Evolutionary conservation across 2,329 filamentous ascomycete genomes (phyloP).

Genomic region (Fusarium sp.): DNA sequence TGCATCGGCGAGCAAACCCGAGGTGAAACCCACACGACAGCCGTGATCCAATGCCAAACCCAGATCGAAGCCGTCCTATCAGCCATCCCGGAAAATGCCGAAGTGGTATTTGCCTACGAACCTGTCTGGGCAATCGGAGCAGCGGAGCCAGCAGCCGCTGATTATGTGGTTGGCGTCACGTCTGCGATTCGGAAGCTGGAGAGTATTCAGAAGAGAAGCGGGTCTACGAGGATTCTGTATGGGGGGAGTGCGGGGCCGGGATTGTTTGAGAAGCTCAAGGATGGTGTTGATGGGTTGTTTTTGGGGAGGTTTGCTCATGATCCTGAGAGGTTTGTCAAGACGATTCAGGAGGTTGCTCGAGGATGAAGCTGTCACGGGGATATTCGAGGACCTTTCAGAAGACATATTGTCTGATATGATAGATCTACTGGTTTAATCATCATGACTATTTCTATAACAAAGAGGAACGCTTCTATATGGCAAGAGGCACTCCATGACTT

Average conservation of each 20-base stretch:
- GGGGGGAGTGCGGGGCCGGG: constrained; percentile 87
- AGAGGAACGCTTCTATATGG: too few relatives aligned
- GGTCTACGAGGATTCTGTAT: constrained; percentile 78
- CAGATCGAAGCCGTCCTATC: constrained; percentile 75
- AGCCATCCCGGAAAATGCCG: constrained; percentile 69
- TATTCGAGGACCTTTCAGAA: not conserved
- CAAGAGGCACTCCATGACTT: too few relatives aligned
- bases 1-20: constrained; percentile 80
- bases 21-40: constrained; percentile 62
- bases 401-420: not conserved
- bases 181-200: constrained; percentile 69
- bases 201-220: constrained; percentile 63
- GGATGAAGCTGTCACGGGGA: constrained; percentile 37
- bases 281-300: constrained; percentile 83
- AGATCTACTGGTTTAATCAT: too few relatives aligned
- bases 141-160: constrained; percentile 74
- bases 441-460: too few relatives aligned
- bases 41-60: constrained; percentile 72
- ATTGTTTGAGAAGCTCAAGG: constrained; percentile 74
- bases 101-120: constrained; percentile 86
- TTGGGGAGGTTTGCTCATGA: constrained; percentile 86
- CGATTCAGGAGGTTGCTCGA: constrained; percentile 76
- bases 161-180: constrained; percentile 79
- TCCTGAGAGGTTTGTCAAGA: constrained; percentile 75
- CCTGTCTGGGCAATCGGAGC: constrained; percentile 92